Evolutionary conservation across 768 basidiomycete species (phyloP).

Genomic region (Nidula microcarpa): DNA sequence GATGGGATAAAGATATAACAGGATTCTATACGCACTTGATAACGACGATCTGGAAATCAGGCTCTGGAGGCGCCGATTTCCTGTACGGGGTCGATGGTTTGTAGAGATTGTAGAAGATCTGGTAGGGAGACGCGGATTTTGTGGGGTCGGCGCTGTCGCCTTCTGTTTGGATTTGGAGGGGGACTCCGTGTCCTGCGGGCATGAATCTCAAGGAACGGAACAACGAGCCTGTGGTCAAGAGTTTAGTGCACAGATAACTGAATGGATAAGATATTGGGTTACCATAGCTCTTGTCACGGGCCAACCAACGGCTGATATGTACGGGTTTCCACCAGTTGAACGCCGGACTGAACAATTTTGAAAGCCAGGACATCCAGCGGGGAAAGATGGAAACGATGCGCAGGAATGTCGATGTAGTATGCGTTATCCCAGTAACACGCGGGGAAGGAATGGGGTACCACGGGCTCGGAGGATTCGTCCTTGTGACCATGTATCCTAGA

Average conservation of each 20-base stretch:
- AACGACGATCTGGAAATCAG: conserved; percentile 85
- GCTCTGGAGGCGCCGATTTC: conserved; percentile 70
- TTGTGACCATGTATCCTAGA: conserved; percentile 84
- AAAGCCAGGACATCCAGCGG: conserved; percentile 23
- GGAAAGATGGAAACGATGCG: conserved; percentile 31
- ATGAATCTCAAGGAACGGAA: conserved; percentile 73
- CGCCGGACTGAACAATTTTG: conserved; percentile 22
- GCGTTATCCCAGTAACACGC: conserved; percentile 8
- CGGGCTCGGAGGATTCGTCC: conserved; percentile 58
- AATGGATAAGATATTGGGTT: conserved; percentile 11
- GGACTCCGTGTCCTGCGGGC: conserved; percentile 55
- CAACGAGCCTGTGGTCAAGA: conserved; percentile 47
- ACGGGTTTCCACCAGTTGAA: conserved; percentile 70
- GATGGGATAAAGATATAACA: neutral
- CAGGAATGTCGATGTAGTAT: conserved; percentile 24
- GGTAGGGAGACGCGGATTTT: conserved; percentile 53
- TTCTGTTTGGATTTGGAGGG: conserved; percentile 32
- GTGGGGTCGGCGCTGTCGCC: neutral
- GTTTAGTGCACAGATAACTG: conserved; percentile 3
- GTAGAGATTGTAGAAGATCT: conserved; percentile 86
- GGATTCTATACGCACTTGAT: conserved; percentile 59
- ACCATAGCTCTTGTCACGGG: conserved; percentile 53
- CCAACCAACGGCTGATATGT: conserved; percentile 41
- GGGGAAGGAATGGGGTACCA: conserved; percentile 52
- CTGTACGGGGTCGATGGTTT: conserved; percentile 86